phyloP scores from a whole-genome alignment of 2,329 filamentous ascomycete species.

The Aspergillus spinulosporus region DNA sequence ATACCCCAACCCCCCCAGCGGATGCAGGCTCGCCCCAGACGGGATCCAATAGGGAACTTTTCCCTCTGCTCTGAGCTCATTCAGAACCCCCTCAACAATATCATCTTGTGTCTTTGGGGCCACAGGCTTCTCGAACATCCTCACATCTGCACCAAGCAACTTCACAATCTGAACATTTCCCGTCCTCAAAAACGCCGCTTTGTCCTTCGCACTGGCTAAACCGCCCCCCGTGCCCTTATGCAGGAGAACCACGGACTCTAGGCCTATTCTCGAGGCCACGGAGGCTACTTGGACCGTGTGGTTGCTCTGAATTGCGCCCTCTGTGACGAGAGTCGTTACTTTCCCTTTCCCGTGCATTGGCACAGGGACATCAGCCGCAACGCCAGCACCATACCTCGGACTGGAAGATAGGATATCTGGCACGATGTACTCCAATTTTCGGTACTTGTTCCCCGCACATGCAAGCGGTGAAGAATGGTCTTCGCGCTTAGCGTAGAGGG shows the following conservation, averaged over 20 bases:
- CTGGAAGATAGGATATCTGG: constrained; percentile 33
- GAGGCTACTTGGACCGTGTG: constrained; percentile 39
- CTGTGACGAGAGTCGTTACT: constrained; percentile 36
- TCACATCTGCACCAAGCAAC: constrained; percentile 42
- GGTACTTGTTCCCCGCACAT: constrained; percentile 41
- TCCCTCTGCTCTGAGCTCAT: constrained; percentile 22
- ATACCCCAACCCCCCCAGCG: constrained; percentile 37
- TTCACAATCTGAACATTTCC: constrained; percentile 34
- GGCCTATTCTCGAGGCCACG: constrained; percentile 30
- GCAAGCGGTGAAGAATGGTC: constrained; percentile 38
- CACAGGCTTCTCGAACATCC: constrained; percentile 45
- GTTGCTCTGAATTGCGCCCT: constrained; percentile 40
- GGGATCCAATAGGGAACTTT: constrained; percentile 38
- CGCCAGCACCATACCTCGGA: background rate
- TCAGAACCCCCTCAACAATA: constrained; percentile 30
- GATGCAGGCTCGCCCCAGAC: constrained; percentile 36
- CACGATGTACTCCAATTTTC: constrained; percentile 41
- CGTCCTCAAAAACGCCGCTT: constrained; percentile 22
- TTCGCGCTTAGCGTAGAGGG: constrained; percentile 37
- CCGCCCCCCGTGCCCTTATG: constrained; percentile 33
- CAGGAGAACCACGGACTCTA: constrained; percentile 30
- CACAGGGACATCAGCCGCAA: background rate
- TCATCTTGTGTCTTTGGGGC: constrained; percentile 32
- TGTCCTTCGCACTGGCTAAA: constrained; percentile 19
- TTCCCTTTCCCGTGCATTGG: constrained; percentile 7